Evolutionary conservation across 2,329 filamentous ascomycete species (phyloP), one percentile per base, ranked within the genome.

Genomic region (Allantophomopsis cytisporea): DNA sequence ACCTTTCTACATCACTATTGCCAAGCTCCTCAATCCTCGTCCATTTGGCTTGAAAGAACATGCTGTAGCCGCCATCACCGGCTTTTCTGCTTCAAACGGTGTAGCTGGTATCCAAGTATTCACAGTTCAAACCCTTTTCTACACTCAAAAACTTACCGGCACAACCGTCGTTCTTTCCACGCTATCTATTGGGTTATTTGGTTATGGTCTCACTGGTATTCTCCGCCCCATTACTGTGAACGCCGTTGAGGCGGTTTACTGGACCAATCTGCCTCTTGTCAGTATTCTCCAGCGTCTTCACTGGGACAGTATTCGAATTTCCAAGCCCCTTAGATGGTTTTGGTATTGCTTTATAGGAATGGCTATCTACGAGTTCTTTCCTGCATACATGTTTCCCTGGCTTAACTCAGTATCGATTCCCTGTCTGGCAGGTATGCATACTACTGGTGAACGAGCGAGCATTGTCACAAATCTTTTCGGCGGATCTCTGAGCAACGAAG

Each of bases 11-110:
- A 28, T 28, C 23, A 28, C 23, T 8, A 28, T 34, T 11, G 14
- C 14, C 7, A 34, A 34, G 14, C 6, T 18, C 3, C 5, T 34
- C 23, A 28, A 28, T 28, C 23, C 23, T 8, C 10, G 5, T 7
- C 7, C 32, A 6, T 34, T 18, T 14, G 20, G 35, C 4, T 16
- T 23, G 76, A 76, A 45, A 72, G 23, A 76, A 47, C 71, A 76
- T 30, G 58, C 68, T 0, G 61, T 74, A 2, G 67, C 64, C 44
- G 48, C 69, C 37, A 69, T 73, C 48, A 73, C 67, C 1, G 68
- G 70, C 2, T 69, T 67, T 0, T 68, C 68, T 0, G 69, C 67
- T 0, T 70, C 66, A 4, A 70, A 71, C 35, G 69, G 63, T 1
- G 41, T 61, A 0, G 59, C 57, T 3, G 45, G 55, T 20, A 62